Evolutionary conservation across 768 basidiomycete species (phyloP), one percentile per base, ranked within the genome.

Genomic region (Dacryopinax primogenitus): DNA sequence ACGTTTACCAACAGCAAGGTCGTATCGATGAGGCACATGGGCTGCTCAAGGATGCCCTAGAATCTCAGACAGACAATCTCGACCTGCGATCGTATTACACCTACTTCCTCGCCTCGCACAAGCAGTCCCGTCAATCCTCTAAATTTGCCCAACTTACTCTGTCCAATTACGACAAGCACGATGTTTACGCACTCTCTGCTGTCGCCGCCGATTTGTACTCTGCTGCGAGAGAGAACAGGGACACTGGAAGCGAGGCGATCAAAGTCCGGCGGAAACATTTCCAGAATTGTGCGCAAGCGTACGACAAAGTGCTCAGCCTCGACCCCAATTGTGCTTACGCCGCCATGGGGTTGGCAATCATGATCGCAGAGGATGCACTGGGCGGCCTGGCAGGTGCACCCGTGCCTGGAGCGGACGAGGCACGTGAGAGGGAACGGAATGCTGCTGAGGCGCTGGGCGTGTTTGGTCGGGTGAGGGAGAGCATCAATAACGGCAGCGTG

Each of bases 81-180:
- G 90, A 95, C 71, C 80, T 97, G 39, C 92, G 96, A 63, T 91
- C 93, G 0, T 90, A 84, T 76, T 96, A 96, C 77, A 92, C 91
- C 0, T 85, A 92, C 73, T 96, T 94, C 82, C 86, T 96, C 67
- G 86, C 90, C 70, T 84, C 84, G 67, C 85, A 86, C 70, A 45
- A 65, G 26, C 77, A 82, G 33, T 77, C 79, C 7, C 88, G 85
- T 71, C 79, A 78, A 1, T 92, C 92, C 11, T 86, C 88, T 69
- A 90, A 92, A 63, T 95, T 96, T 71, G 90, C 94, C n/a, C 90
- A 86, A 68, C 78, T 83, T 41, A 93, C 92, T 0, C 82, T 97
- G 47, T 90, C 90, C 68, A 87, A 91, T 70, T 82, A 86, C 73
- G 88, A 92, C 72, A 84, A 86, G 71, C 83, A 90, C 71, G 96